Base-by-base conservation (phyloP, 2,329 filamentous ascomycete genomes). In the Exophiala viscosa region DNA sequence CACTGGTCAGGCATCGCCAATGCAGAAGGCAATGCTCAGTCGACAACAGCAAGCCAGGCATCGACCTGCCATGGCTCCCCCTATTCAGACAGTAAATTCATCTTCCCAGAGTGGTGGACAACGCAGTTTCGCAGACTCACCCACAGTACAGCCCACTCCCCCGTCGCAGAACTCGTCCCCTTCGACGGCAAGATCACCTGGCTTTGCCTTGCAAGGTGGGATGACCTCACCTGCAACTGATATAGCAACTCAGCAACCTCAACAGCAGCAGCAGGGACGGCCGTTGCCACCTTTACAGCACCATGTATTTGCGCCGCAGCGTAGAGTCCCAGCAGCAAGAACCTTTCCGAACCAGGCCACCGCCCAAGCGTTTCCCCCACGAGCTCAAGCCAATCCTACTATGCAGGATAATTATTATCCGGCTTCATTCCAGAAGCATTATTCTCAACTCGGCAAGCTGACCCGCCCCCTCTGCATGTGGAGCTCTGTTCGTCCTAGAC, bases 391-490 rank as follows among this genome's bases (percentile, higher is more conserved):
- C 9, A 47, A 41, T 17, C 36, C 23, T 38, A 50, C 45, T 13
- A 61, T 72, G 42, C 69, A 77, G 36, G 72, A 76, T 14, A 70
- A 73, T 48, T 95, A 87, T 72, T 96, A 95, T 68, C 84, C 88
- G 45, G 87, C 89, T 52, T 87, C 88, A 14, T 96, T 95, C 73
- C 90, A 95, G 67, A 93, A 88, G 70, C 92, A 96, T 70, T 91
- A 95, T 72, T 88, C 95, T 72, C 90, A 96, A 78, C 83, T 97
- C 71, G 92, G 92, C 87, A 90, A 88, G 90, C 78, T 80, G 67
- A 71, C 80, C 78, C 76, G 65, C 62, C 57, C 68, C 68, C 64
- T 73, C 46, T 60, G 64, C 65, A 64, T 66, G 78, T 78, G 76
- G 78, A 80, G 74, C 77, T 82, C 69, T 83, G 79, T 80, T 76